phyloP scores from a whole-genome alignment of 2,329 filamentous ascomycete genomes.

The Coniochaeta sp. region DNA sequence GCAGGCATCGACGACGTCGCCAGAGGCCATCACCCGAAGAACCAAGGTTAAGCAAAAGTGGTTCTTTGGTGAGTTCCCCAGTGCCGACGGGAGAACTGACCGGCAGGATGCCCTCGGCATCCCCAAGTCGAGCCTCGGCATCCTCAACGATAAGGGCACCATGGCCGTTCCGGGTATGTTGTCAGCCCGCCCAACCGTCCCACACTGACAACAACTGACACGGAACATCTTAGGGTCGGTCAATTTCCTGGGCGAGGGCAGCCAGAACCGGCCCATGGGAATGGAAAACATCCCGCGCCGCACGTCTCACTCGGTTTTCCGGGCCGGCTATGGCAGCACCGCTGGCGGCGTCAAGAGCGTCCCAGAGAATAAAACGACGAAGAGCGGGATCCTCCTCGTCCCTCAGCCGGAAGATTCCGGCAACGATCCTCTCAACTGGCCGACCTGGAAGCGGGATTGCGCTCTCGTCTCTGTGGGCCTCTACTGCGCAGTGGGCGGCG shows the following conservation, averaged over 20 bases:
- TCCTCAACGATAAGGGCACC: conserved; percentile 72
- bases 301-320: conserved; percentile 51
- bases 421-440: conserved; percentile 94
- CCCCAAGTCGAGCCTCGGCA: conserved; percentile 58
- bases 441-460: conserved; percentile 68
- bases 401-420: conserved; percentile 86
- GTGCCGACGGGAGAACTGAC: neutral
- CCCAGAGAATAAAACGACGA: conserved; percentile 48
- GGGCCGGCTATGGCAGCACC: conserved; percentile 24
- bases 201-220: neutral
- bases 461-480: conserved; percentile 79
- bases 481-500: conserved; percentile 89
- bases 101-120: neutral
- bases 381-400: conserved; percentile 80
- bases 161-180: conserved; percentile 77
- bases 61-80: neutral
- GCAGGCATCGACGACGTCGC: too few species aligned
- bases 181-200: too few species aligned
- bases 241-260: conserved; percentile 40
- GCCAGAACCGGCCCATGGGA: conserved; percentile 53
- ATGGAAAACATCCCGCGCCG: conserved; percentile 49
- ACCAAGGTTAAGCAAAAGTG: neutral
- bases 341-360: conserved; percentile 23
- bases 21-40: neutral
- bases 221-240: conserved; percentile 46